Percentiles rank a stretch among this genome's conserved stretches.
phyloP scores from a whole-genome alignment of 768 basidiomycete species.

The Podaxis pistillaris region DNA sequence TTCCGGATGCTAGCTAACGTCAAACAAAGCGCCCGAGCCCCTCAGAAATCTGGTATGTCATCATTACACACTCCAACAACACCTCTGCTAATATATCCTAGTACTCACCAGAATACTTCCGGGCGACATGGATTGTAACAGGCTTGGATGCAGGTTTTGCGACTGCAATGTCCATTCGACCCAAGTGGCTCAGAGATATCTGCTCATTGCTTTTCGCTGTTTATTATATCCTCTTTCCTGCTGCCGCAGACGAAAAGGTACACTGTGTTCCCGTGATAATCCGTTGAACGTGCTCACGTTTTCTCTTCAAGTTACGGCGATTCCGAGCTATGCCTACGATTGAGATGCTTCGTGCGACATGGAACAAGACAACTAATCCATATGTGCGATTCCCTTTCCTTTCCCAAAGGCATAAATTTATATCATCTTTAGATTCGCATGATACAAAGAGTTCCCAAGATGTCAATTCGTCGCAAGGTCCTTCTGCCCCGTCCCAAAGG shows the following conservation, averaged over 20 bases:
- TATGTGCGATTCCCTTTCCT: constrained; percentile 52
- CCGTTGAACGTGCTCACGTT: not conserved
- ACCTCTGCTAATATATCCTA: constrained; percentile 26
- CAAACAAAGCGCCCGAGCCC: constrained; percentile 80
- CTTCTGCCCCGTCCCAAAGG: constrained; percentile 77
- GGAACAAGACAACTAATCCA: constrained; percentile 97
- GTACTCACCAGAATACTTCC: constrained; percentile 93
- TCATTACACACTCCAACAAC: not conserved
- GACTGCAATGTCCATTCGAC: constrained; percentile 89
- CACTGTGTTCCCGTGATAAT: not conserved
- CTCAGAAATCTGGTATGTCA: constrained; percentile 76
- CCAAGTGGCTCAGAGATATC: constrained; percentile 88
- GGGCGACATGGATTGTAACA: constrained; percentile 92
- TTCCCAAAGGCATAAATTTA: constrained; percentile 4
- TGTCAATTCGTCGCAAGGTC: constrained; percentile 71
- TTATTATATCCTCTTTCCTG: constrained; percentile 86
- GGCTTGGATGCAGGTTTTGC: constrained; percentile 98
- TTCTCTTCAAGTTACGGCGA: constrained; percentile 65
- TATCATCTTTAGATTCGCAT: constrained; percentile 57
- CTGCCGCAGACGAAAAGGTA: constrained; percentile 96
- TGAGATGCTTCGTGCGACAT: constrained; percentile 92
- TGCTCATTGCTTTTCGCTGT: constrained; percentile 81
- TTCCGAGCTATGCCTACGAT: constrained; percentile 93
- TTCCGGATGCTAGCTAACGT: constrained; percentile 7
- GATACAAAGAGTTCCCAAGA: constrained; percentile 51